Base-by-base conservation (phyloP, 2,329 filamentous ascomycete species). In the Pseudogymnoascus sp. region DNA sequence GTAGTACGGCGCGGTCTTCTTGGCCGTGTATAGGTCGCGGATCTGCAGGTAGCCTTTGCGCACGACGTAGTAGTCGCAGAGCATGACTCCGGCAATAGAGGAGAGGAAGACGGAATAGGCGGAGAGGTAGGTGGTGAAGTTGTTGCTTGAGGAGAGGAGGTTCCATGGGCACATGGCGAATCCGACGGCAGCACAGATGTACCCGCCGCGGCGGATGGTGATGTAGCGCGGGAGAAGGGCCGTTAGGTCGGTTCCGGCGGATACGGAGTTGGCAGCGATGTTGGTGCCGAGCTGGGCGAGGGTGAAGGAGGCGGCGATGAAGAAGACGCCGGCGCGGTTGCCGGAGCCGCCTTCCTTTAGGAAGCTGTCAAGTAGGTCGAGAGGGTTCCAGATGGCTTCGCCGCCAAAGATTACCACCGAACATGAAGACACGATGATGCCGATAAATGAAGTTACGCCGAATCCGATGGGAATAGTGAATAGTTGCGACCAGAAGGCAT, bases 91-190 rank as follows among this genome's bases (percentile, higher is more conserved):
- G 0, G 91, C 92, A 66, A 97, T 96, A 46, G 89, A 91, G 64
- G 89, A 93, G n/a, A 97, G 82, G 77, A 97, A 97, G 63, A 97
- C 91, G 2, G 89, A 92, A 78, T 96, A 96, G 1, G 93, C 89
- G 0, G 90, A 95, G 0, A 97, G 85, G 72, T 96, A 96, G 3
- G 90, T 96, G 0, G 90, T 95, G 78, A 96, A 96, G 75, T 88
- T 87, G 79, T 93, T 96, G 50, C 85, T 84, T 50, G 80, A 79
- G 1, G 83, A 86, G 7, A 96, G 83, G 0, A 96, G 82, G 65
- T 90, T 89, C 84, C 88, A 93, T 0, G 93, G 93, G 73, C 90
- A 95, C 84, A 96, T 96, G 66, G 86, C 88, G 11, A 96, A 80
- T 62, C 91, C 91, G 63, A 96, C 79, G 1, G 82, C 74, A 0